These are phyloP conservation scores for Saccharomyces eubayanus DNA, from an alignment of 805 yeast genomes.

Conservation along the genomic window DNA sequence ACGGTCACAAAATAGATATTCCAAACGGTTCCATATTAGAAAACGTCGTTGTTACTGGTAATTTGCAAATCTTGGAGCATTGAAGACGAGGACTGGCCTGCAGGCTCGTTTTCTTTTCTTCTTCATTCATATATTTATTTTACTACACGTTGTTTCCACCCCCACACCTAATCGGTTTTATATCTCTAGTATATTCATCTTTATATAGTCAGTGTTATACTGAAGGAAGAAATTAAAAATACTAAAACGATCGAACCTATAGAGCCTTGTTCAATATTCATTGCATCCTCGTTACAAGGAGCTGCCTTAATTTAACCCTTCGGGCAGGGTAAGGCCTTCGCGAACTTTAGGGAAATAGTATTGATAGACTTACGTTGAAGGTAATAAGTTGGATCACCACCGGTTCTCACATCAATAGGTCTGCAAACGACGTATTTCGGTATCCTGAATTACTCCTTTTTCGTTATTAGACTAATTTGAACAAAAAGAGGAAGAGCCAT, in stretches of 20 bases:
- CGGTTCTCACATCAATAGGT: not conserved
- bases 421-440: not conserved
- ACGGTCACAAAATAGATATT: constrained; percentile 89
- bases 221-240: not conserved
- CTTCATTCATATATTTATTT: not conserved
- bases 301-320: not conserved
- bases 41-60: constrained; percentile 93
- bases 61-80: constrained; percentile 86
- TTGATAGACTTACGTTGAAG: not conserved
- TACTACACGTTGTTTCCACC: not conserved
- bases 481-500: constrained; percentile 32
- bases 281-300: not conserved
- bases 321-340: not conserved
- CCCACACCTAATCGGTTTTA: not conserved
- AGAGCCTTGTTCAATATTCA: no score
- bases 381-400: not conserved
- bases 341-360: not conserved
- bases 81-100: constrained; percentile 23
- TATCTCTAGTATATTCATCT: not conserved
- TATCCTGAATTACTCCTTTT: not conserved
- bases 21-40: constrained; percentile 91
- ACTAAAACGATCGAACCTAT: not conserved
- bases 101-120: not conserved
- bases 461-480: not conserved
- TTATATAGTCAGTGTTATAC: not conserved